These are phyloP conservation scores for Xylariomycetidae sp. DNA, from an alignment of 2,329 filamentous ascomycete genomes.

Conservation along the genomic window DNA sequence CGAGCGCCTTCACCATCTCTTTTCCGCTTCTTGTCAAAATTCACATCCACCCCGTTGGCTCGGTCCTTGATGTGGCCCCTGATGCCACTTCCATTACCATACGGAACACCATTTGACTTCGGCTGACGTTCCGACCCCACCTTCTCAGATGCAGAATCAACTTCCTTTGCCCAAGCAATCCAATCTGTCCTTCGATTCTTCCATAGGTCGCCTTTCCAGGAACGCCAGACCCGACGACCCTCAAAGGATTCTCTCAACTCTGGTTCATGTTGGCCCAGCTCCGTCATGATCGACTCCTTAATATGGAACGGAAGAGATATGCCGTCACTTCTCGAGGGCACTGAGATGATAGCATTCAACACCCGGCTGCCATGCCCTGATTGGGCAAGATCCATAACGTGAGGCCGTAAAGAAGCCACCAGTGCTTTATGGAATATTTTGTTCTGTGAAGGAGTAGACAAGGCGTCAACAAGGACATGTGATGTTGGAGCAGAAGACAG, in stretches of 20 bases:
- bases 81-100: constrained; percentile 3
- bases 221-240: constrained; percentile 50
- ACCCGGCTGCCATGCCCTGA: constrained; percentile 48
- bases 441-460: constrained; percentile 40
- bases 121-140: constrained; percentile 6
- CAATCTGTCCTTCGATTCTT: constrained; percentile 46
- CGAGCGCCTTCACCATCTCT: constrained; percentile 1
- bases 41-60: not conserved
- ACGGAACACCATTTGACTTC: constrained; percentile 5
- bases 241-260: constrained; percentile 47
- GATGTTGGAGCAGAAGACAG: constrained; percentile 45
- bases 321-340: constrained; percentile 43
- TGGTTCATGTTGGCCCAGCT: constrained; percentile 41
- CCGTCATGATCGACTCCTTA: constrained; percentile 49
- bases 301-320: constrained; percentile 49
- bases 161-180: constrained; percentile 51
- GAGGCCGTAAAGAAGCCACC: constrained; percentile 40
- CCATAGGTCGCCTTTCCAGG: constrained; percentile 54
- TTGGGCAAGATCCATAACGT: constrained; percentile 38
- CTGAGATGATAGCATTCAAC: constrained; percentile 40
- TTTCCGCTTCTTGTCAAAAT: constrained; percentile 1
- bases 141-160: constrained; percentile 26
- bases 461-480: constrained; percentile 44
- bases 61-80: not conserved
- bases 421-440: constrained; percentile 51